These are phyloP conservation scores for Didymosphaeria variabile DNA, from an alignment of 2,329 filamentous ascomycete genomes.

Conservation along the genomic window DNA sequence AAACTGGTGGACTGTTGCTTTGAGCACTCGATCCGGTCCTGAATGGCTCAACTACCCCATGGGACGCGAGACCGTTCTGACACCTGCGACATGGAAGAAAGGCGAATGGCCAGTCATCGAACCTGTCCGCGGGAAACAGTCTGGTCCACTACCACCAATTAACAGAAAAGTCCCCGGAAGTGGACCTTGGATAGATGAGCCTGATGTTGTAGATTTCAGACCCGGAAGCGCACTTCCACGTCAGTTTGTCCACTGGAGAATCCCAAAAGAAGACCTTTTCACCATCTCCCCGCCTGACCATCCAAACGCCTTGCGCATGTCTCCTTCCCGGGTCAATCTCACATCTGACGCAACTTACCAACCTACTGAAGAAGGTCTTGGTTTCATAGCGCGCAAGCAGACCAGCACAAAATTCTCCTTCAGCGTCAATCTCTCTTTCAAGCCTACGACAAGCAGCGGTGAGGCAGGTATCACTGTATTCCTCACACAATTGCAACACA, in stretches of 20 bases:
- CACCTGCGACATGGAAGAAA: slow-evolving; percentile 21
- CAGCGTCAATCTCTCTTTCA: slow-evolving; percentile 56
- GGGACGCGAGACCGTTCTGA: slow-evolving; percentile 25
- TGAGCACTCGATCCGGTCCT: slow-evolving; percentile 25
- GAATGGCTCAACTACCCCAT: slow-evolving; percentile 23
- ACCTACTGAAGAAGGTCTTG: slow-evolving; percentile 41
- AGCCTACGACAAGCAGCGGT: slow-evolving; percentile 28
- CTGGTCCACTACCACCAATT: slow-evolving; percentile 49
- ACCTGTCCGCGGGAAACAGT: slow-evolving; percentile 55
- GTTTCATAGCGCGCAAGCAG: slow-evolving; percentile 62
- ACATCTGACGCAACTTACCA: slow-evolving; percentile 56
- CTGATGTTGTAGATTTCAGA: slow-evolving; percentile 55
- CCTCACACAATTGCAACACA: slow-evolving; percentile 62
- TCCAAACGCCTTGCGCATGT: slow-evolving; percentile 56
- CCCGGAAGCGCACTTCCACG: slow-evolving; percentile 55
- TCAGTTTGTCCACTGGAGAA: slow-evolving; percentile 63
- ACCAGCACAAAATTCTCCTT: slow-evolving; percentile 62
- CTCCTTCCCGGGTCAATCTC: slow-evolving; percentile 60
- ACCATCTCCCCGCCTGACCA: slow-evolving; percentile 55
- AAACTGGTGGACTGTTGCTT: slow-evolving; percentile 27
- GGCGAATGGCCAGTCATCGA: slow-evolving; percentile 55
- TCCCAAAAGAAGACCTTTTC: slow-evolving; percentile 48
- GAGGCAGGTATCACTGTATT: slow-evolving; percentile 64
- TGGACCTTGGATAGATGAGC: slow-evolving; percentile 50
- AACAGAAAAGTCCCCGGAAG: slow-evolving; percentile 44